Evolutionary conservation across 257 asterid species (phyloP).

Genomic region (Craterostigma plantagineum): DNA sequence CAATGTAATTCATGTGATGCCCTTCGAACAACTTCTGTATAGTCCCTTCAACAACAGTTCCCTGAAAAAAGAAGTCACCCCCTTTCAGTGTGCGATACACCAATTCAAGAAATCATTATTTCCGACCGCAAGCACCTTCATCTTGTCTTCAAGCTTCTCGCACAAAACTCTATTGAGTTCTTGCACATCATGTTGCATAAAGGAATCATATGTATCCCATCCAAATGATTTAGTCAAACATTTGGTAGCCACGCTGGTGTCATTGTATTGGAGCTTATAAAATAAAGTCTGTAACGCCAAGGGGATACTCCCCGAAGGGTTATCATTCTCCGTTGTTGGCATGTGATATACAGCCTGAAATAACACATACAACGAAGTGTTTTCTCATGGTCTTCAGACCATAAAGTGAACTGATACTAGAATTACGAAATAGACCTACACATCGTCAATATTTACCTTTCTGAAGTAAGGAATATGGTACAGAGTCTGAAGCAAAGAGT

Average conservation of each 20-base stretch:
- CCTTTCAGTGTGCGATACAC: conserved; percentile 6
- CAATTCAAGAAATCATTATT: background rate
- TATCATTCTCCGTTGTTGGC: conserved; percentile 98
- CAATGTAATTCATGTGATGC: conserved; percentile 91
- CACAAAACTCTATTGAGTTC: conserved; percentile 85
- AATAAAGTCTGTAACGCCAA: conserved; percentile 94
- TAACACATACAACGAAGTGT: conserved; percentile 13
- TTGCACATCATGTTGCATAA: conserved; percentile 96
- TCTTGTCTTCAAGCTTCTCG: conserved; percentile 94
- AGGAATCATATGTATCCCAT: conserved; percentile 94
- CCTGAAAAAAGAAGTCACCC: conserved; percentile 30
- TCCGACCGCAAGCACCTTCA: conserved; percentile 46
- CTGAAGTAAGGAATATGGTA: conserved; percentile 88
- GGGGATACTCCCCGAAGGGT: conserved; percentile 92
- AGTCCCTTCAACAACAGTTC: conserved; percentile 97
- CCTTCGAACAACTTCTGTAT: conserved; percentile 96
- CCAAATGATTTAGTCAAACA: conserved; percentile 95
- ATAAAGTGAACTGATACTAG: too few relatives aligned
- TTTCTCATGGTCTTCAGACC: background rate
- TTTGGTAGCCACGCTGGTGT: conserved; percentile 85
- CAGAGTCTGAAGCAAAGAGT: conserved; percentile 85
- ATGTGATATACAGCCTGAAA: conserved; percentile 91
- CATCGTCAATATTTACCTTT: conserved; percentile 28
- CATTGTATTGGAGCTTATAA: conserved; percentile 88
- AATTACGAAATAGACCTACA: too few relatives aligned